Conservation (phyloP, 2,329 filamentous ascomycete genomes). For the Beauveria sp. region DNA sequence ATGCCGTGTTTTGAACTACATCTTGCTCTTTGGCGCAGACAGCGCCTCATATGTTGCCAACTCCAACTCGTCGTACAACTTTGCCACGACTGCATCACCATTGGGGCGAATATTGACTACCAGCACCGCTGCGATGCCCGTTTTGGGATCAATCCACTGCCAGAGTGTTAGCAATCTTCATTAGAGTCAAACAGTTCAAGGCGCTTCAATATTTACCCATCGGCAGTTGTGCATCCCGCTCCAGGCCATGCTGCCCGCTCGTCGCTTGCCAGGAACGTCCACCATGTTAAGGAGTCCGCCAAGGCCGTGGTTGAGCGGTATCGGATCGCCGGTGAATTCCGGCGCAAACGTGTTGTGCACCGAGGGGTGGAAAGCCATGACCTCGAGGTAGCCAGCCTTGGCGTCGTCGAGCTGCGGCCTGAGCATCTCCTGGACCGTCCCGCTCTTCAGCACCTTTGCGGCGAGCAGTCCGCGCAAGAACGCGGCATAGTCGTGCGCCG, state of each 20-base stretch:
- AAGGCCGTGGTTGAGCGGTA: conserved; percentile 30
- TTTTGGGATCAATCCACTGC: conserved; percentile 30
- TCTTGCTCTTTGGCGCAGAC: not conserved
- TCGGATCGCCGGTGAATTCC: conserved; percentile 25
- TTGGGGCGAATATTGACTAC: conserved; percentile 31
- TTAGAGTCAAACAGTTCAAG: not conserved
- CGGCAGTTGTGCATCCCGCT: conserved; percentile 34
- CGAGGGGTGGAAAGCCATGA: conserved; percentile 14
- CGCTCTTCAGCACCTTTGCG: conserved; percentile 15
- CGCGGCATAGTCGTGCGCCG: conserved; percentile 24
- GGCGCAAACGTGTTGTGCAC: conserved; percentile 24
- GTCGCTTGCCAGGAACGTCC: conserved; percentile 32
- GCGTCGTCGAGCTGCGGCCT: conserved; percentile 25
- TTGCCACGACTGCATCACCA: conserved; percentile 27
- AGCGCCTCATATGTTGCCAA: conserved; percentile 26
- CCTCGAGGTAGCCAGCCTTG: conserved; percentile 16
- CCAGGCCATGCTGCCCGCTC: conserved; percentile 36
- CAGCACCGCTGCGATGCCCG: conserved; percentile 33
- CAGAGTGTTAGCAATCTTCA: not conserved
- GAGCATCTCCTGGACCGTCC: conserved; percentile 21
- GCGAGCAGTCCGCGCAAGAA: conserved; percentile 21
- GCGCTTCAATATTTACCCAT: conserved; percentile 29
- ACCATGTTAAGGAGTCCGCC: conserved; percentile 32
- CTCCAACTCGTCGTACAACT: conserved; percentile 33
- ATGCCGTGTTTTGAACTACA: not conserved